Evolutionary conservation across 73 alveolate genomes (phyloP).

Genomic region (Paramecium sonneborni): DNA sequence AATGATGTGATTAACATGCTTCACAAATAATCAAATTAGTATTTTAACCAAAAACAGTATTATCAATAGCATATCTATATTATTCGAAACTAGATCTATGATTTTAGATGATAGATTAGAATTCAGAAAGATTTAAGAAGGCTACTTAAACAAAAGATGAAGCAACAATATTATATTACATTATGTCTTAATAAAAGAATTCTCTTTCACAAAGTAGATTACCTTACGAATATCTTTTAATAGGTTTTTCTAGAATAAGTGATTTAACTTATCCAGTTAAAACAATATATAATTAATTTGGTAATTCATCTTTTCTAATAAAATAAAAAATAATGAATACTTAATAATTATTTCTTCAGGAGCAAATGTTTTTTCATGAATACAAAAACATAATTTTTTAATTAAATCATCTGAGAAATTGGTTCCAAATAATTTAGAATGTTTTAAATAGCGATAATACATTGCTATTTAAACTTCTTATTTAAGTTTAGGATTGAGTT

Average conservation of each 20-base stretch:
- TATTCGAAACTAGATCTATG: not conserved
- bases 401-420: not conserved
- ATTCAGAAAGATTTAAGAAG: not conserved
- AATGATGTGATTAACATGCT: slow-evolving; percentile 26
- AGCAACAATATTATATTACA: slow-evolving; percentile 24
- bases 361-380: slow-evolving; percentile 51
- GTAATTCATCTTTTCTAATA: slow-evolving; percentile 22
- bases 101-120: not conserved
- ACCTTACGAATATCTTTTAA: slow-evolving; percentile 16
- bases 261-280: slow-evolving; percentile 20
- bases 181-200: not conserved
- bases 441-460: slow-evolving; percentile 6
- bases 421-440: slow-evolving; percentile 3
- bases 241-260: not conserved
- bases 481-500: slow-evolving; percentile 44
- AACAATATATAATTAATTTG: slow-evolving; percentile 35
- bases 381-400: not conserved
- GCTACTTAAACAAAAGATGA: slow-evolving; percentile 38
- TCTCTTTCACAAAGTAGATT: slow-evolving; percentile 20
- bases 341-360: slow-evolving; percentile 28
- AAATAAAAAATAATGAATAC: not conserved
- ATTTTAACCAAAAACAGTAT: slow-evolving; percentile 17
- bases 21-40: slow-evolving; percentile 12
- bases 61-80: not conserved
- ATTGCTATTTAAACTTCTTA: slow-evolving; percentile 31